Base-by-base conservation (phyloP, 345 rosid genomes). In the Luvunga scandens region DNA sequence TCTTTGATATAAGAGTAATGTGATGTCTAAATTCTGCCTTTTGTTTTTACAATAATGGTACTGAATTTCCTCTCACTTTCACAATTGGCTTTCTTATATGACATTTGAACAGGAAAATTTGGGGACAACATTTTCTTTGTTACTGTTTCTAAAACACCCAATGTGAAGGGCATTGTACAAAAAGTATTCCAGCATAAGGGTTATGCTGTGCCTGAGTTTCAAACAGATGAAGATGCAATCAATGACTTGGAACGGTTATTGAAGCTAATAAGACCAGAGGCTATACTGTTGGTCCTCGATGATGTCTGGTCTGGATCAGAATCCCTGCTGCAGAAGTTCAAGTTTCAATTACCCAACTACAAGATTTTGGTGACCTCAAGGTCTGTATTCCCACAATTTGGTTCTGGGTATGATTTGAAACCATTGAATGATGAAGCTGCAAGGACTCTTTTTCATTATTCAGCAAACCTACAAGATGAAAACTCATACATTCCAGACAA, bases 301-400 rank as follows among this genome's bases (percentile, higher is more conserved):
- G 92, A 93, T 83, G 91, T 88, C 75, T 88, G 94, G 92, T 25
- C 36, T 0, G 90, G 82, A 50, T 84, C 90, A 0, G 92, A 85
- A 53, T 67, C 77, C 21, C 33, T 87, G 0, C 75, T 90, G 28
- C 75, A 77, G 16, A 83, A 80, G 10, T 78, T 93, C 63, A 59
- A 0, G 48, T 16, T 56, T 33, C 5, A 45, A 4, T 36, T 86
- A 25, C 80, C 82, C 19, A 33, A 84, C 76, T 87, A 77, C 80
- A 91, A 88, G 83, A 77, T 92, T 34, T 39, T 92, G 83, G 93
- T 89, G 81, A 89, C 93, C 61, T 93, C 98, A 76, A 87, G 92
- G 63, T 85, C 14, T 69, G 76, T 9, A 3, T 88, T 90, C 57
- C 90, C 77, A 21, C 31, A 77, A 50, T 88, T 85, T 59, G 85